These are phyloP conservation scores for Cunninghamia lanceolata DNA, from an alignment of 75 land plant species.

Conservation along the genomic window DNA sequence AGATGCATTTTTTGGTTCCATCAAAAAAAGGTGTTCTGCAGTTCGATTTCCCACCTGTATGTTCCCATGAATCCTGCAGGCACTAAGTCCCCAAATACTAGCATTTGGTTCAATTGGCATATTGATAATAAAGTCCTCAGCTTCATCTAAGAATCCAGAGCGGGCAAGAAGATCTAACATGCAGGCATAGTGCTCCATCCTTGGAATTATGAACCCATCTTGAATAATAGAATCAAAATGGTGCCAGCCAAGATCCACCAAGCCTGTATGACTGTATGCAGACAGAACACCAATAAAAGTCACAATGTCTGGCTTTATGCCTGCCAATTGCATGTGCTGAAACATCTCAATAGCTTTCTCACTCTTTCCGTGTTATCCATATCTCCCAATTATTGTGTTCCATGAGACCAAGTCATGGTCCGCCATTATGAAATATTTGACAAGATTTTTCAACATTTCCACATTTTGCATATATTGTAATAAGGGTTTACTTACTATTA, in stretches of 20 bases:
- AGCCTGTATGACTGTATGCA: constrained; percentile 15
- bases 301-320: constrained; percentile 14
- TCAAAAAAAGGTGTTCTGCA: not conserved
- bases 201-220: not conserved
- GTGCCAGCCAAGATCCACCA: constrained; percentile 14
- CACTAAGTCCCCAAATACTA: constrained; percentile 14
- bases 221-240: not conserved
- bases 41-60: not conserved
- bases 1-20: constrained; percentile 2
- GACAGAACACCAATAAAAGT: constrained; percentile 13
- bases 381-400: constrained; percentile 16
- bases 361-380: not conserved
- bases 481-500: constrained; percentile 15
- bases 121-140: not conserved
- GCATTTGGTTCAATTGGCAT: not conserved
- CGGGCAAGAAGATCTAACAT: constrained; percentile 16
- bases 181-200: constrained; percentile 12
- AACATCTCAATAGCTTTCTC: constrained; percentile 7
- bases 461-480: constrained; percentile 22
- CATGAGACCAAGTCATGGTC: constrained; percentile 10
- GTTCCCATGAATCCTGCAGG: no score
- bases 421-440: constrained; percentile 10
- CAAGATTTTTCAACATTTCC: constrained; percentile 21
- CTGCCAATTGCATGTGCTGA: constrained; percentile 9
- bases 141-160: constrained; percentile 9